These are phyloP conservation scores for Tilletia caries DNA, from an alignment of 1,284 basidiomycete species.

Conservation along the genomic window DNA sequence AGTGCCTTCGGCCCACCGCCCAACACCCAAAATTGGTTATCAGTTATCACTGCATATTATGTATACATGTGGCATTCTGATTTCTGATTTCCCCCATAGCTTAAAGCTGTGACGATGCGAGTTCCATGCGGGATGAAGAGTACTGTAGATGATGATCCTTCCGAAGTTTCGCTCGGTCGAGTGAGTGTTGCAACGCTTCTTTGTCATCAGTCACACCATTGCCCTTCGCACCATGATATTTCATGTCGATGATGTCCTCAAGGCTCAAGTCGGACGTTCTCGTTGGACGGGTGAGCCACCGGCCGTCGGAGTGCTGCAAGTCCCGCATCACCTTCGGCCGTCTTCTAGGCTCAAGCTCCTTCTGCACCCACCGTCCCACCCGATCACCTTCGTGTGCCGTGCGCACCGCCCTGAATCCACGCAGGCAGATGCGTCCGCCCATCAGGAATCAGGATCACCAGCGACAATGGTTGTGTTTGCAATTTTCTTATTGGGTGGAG, in stretches of 20 bases:
- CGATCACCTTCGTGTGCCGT: neutral
- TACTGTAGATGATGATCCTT: conserved; percentile 31
- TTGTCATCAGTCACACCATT: conserved; percentile 75
- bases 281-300: conserved; percentile 63
- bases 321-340: conserved; percentile 62
- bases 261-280: conserved; percentile 60
- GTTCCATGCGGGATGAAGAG: conserved; percentile 53
- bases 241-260: conserved; percentile 64
- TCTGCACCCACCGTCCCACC: neutral
- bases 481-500: no score
- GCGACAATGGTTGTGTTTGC: neutral
- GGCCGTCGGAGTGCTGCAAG: conserved; percentile 60
- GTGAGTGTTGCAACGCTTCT: conserved; percentile 63
- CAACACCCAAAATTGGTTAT: no score
- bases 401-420: conserved; percentile 33
- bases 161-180: conserved; percentile 54
- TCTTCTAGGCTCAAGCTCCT: neutral
- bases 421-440: conserved; percentile 13
- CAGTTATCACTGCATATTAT: no score
- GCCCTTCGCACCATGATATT: conserved; percentile 67
- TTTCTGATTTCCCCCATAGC: no score
- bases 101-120: conserved; percentile 71
- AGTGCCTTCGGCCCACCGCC: no score
- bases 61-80: no score
- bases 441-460: neutral